Percentiles rank a stretch among this genome's conserved stretches.
phyloP scores from a whole-genome alignment of 805 yeast genomes.

The Candida caryicola region DNA sequence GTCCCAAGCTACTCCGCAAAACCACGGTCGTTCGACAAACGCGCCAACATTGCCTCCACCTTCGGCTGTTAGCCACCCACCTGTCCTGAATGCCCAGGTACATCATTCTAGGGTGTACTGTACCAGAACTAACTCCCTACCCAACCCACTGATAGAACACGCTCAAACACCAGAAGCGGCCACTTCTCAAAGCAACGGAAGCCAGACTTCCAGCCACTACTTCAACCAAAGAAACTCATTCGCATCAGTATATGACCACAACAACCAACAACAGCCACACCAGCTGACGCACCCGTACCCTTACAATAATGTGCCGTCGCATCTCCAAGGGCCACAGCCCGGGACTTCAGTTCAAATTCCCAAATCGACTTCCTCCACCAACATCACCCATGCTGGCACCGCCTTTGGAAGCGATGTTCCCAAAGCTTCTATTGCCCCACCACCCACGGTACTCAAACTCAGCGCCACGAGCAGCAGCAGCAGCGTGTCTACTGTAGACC shows the following conservation, averaged over 20 bases:
- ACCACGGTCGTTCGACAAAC: neutral
- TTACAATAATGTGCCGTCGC: neutral
- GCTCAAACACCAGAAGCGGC: conserved; percentile 1
- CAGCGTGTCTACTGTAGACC: neutral
- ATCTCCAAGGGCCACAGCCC: conserved; percentile 1
- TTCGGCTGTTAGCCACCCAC: too few relatives aligned
- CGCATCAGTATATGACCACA: conserved; percentile 16
- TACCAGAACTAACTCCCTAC: conserved; percentile 21
- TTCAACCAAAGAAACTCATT: conserved; percentile 19
- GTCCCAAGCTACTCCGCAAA: too few relatives aligned
- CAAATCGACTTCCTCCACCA: conserved; percentile 4
- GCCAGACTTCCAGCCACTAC: conserved; percentile 1
- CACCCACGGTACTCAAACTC: neutral
- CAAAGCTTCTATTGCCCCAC: neutral
- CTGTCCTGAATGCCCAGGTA: neutral
- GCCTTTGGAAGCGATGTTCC: neutral
- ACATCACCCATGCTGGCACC: neutral
- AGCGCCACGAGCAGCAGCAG: neutral
- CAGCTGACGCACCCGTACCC: conserved; percentile 1
- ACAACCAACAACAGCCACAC: conserved; percentile 5
- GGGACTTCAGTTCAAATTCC: conserved; percentile 1
- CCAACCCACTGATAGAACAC: conserved; percentile 15
- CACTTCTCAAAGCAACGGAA: neutral
- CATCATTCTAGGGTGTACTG: conserved; percentile 1
- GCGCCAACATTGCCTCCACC: too few relatives aligned